phyloP scores from a whole-genome alignment of 179 eudicot genomes.

The Beta macrorhiza region DNA sequence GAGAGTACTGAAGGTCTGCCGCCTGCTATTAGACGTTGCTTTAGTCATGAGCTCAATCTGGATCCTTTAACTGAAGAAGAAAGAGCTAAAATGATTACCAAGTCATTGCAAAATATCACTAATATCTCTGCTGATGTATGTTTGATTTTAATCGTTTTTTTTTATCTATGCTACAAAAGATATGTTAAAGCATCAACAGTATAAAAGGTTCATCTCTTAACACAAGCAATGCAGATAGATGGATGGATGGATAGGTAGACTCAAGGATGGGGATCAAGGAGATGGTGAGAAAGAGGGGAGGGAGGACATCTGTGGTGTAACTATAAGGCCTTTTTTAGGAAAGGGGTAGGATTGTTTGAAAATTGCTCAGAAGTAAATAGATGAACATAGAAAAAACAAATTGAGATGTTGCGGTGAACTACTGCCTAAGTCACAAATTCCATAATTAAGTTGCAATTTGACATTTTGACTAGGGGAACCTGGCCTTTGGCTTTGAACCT shows the following conservation, averaged over 20 bases:
- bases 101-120: constrained; percentile 56
- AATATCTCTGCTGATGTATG: constrained; percentile 63
- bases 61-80: constrained; percentile 83
- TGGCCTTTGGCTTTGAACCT: not conserved
- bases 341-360: not conserved
- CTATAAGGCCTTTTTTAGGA: not conserved
- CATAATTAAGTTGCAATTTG: not conserved
- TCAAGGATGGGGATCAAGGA: not conserved
- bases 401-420: not conserved
- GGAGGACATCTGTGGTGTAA: not conserved
- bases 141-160: constrained; percentile 17
- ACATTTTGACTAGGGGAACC: not conserved
- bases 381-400: not conserved
- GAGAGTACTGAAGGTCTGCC: constrained; percentile 91
- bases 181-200: not conserved
- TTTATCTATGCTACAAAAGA: not conserved
- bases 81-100: constrained; percentile 67
- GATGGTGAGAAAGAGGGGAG: not conserved
- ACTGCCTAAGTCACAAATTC: not conserved
- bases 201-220: constrained; percentile 15
- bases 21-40: constrained; percentile 82
- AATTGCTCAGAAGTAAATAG: not conserved
- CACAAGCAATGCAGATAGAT: not conserved
- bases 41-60: constrained; percentile 87
- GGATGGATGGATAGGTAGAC: not conserved